These are phyloP conservation scores for Starmerella sp. DNA, from an alignment of 805 yeast species.

Conservation along the genomic window DNA sequence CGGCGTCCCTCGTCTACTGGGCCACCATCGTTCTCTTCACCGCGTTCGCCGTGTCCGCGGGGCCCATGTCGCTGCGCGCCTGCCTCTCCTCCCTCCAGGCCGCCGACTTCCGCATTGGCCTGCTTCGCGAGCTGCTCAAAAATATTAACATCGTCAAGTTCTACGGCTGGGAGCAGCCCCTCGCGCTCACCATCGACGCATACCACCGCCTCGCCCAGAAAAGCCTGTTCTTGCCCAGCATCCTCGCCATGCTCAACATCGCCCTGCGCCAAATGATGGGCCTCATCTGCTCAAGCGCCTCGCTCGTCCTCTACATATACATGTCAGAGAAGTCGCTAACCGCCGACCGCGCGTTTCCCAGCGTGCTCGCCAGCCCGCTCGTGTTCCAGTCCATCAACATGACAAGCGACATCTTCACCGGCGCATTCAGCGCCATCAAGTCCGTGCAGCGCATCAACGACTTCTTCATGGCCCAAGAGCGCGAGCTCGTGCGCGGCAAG, in stretches of 20 bases:
- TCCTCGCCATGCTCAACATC: too few relatives aligned
- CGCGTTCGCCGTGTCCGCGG: background rate
- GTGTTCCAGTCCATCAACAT: slow-evolving; percentile 38
- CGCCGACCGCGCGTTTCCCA: background rate
- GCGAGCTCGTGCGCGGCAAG: background rate
- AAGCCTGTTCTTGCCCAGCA: background rate
- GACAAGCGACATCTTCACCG: slow-evolving; percentile 27
- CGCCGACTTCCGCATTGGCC: slow-evolving; percentile 65
- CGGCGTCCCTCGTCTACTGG: background rate
- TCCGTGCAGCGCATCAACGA: slow-evolving; percentile 45
- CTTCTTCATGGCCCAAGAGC: background rate
- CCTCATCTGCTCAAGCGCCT: background rate
- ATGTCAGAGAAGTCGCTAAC: background rate
- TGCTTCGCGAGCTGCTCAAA: slow-evolving; percentile 63
- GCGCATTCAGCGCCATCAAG: background rate
- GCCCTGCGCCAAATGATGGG: background rate
- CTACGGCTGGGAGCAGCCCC: slow-evolving; percentile 84
- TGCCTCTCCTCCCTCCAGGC: background rate
- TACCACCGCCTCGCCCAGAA: slow-evolving; percentile 2
- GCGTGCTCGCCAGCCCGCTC: slow-evolving; percentile 15
- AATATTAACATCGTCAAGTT: slow-evolving; percentile 71
- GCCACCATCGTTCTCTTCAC: background rate
- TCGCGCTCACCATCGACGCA: slow-evolving; percentile 37
- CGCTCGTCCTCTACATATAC: background rate
- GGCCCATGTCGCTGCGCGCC: background rate